A percentile compares a stretch with the other conserved stretches of the same genome.
phyloP scores from a whole-genome alignment of 2,329 filamentous ascomycete genomes.

The Ceratocystis alfenasii region DNA sequence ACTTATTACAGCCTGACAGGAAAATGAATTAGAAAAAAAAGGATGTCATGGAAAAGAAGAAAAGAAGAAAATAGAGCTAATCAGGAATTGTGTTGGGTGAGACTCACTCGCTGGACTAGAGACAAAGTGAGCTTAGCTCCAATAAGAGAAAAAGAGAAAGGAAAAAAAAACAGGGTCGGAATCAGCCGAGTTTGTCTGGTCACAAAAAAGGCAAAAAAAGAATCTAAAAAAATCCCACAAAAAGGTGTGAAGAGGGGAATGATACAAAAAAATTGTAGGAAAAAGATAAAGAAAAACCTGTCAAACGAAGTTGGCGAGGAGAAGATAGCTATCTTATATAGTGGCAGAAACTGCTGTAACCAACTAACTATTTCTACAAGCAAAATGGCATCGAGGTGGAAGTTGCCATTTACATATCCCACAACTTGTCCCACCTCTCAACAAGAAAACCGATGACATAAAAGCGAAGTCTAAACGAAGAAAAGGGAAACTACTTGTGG shows the following conservation, averaged over 20 bases:
- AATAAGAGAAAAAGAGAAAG: conserved; percentile 9
- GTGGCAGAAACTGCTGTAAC: background rate
- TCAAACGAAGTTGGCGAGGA: background rate
- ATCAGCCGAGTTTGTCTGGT: conserved; percentile 13
- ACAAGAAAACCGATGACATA: background rate
- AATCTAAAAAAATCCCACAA: conserved; percentile 11
- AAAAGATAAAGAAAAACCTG: background rate
- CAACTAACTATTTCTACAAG: background rate
- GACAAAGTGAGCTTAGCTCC: conserved; percentile 11
- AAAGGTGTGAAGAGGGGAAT: conserved; percentile 7
- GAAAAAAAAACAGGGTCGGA: conserved; percentile 10
- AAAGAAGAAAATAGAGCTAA: conserved; percentile 15
- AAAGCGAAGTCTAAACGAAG: conserved; percentile 5
- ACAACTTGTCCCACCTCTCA: background rate
- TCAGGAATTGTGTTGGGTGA: conserved; percentile 18
- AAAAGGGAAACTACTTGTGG: conserved; percentile 5
- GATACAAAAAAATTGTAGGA: background rate
- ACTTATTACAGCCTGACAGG: conserved; percentile 1
- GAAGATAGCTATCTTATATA: background rate
- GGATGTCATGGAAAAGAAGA: conserved; percentile 20
- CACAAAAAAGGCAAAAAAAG: conserved; percentile 10
- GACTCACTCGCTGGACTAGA: conserved; percentile 9
- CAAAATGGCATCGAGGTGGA: background rate
- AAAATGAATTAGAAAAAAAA: conserved; percentile 8
- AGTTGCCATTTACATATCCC: background rate